phyloP scores from a whole-genome alignment of 2,329 filamentous ascomycete genomes.

The Trichoderma hamatum region DNA sequence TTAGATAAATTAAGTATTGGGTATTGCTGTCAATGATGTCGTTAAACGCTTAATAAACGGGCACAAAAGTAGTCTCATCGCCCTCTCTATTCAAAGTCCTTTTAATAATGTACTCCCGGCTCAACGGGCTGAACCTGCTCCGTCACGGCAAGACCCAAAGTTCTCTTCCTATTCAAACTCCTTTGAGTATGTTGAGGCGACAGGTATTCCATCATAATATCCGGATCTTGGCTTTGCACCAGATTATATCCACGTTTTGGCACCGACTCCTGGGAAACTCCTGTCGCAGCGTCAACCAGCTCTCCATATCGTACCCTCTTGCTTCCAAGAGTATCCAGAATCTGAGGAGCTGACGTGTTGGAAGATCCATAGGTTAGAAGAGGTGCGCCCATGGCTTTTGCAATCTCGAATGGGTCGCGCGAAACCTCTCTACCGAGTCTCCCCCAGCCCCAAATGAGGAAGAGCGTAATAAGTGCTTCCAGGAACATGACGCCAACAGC shows the following conservation, averaged over 20 bases:
- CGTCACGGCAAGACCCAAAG: background rate
- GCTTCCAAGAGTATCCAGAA: background rate
- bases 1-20: background rate
- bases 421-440: slow-evolving; percentile 11
- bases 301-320: slow-evolving; percentile 10
- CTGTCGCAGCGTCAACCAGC: background rate
- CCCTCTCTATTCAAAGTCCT: background rate
- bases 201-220: background rate
- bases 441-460: slow-evolving; percentile 9
- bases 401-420: slow-evolving; percentile 22
- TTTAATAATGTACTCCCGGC: slow-evolving; percentile 9
- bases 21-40: background rate
- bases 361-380: slow-evolving; percentile 14
- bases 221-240: background rate
- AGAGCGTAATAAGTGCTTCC: background rate
- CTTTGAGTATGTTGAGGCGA: background rate
- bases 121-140: background rate
- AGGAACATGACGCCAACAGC: slow-evolving; percentile 9
- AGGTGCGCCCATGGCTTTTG: slow-evolving; percentile 20
- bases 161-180: background rate
- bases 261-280: background rate
- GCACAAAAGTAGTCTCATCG: background rate
- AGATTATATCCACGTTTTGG: background rate
- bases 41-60: background rate
- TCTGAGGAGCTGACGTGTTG: slow-evolving; percentile 6